Base-by-base conservation (phyloP, 441 rosid species). In the Croton setiger region DNA sequence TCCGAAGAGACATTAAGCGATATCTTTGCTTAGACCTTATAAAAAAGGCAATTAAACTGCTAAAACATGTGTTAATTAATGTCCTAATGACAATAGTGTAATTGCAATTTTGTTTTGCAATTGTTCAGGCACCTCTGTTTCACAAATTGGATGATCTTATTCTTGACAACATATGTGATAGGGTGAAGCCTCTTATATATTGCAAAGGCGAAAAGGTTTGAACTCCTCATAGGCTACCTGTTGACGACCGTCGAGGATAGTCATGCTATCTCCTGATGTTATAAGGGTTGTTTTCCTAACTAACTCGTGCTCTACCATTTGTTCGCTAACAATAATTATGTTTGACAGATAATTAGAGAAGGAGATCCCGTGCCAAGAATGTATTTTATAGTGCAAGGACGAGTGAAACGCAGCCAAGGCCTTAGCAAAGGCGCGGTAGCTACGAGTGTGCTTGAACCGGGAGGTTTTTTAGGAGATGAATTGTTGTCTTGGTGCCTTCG, bases 1-100 rank as follows among this genome's bases (percentile, higher is more conserved):
- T 87, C 27, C 84, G 93, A 33, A 72, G 96, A 66, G 96, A 88
- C 78, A 92, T 92, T 14, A 92, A 92, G 75, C 87, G 91, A 12
- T 68, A 78, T 73, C 87, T 89, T 54, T 88, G 92, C 80, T 70
- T 87, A 1, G 93, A 88, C 71, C 89, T 92, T 60, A 79, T 89
- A 20, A 86, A 79, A 63, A 82, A 89, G 87, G 96, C 88, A 76
- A 64, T 20, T 15, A 1, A 27, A 7, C 11, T 0, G 7, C 3
- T 4, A 6, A 60, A 39, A 15, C 15, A 15, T 11, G n/a, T 41
- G n/a, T 1, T 5, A 51, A 51, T n/a, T 6, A 20, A 53, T 53
- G 31, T 9, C 0, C 8, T 3, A 10, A 3, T 0, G 3, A 5
- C 12, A 18, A 2, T 20, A 14, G 4, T 20, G 21, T 0, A 48